Percentiles rank a stretch among this genome's conserved stretches.
Evolutionary conservation across 2,329 filamentous ascomycete species (phyloP).

Genomic region (Chrysoporthe austroafricana): DNA sequence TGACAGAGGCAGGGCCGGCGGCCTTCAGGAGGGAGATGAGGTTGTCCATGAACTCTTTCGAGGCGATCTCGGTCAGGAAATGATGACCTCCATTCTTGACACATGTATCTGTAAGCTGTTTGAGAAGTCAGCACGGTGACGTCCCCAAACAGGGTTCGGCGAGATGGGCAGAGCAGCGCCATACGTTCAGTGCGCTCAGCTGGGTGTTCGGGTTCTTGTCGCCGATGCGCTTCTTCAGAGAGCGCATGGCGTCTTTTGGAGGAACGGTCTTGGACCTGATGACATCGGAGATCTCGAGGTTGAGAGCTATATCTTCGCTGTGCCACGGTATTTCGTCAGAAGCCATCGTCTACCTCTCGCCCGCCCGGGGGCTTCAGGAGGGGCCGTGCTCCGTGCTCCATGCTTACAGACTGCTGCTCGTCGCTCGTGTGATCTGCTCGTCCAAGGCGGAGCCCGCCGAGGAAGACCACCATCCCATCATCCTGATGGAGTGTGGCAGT

Average conservation of each 20-base stretch:
- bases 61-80: conserved; percentile 94
- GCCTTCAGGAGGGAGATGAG: conserved; percentile 86
- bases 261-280: conserved; percentile 97
- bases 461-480: conserved; percentile 97
- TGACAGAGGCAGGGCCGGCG: conserved; percentile 73
- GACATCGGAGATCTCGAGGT: conserved; percentile 96
- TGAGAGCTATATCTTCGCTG: conserved; percentile 94
- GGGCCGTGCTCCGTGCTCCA: conserved; percentile 19
- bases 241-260: conserved; percentile 97
- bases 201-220: conserved; percentile 98
- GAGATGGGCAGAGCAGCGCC: conserved; percentile 29
- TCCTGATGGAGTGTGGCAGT: conserved; percentile 41
- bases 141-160: background rate
- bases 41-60: conserved; percentile 98
- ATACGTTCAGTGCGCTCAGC: conserved; percentile 87
- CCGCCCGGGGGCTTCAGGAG: background rate
- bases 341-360: background rate
- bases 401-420: conserved; percentile 85
- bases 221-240: conserved; percentile 89
- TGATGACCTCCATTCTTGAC: conserved; percentile 97
- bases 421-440: conserved; percentile 95
- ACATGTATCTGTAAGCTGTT: conserved; percentile 89
- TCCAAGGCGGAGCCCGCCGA: conserved; percentile 89
- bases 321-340: conserved; percentile 29
- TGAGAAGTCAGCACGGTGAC: conserved; percentile 2